Evolutionary conservation across 495 filamentous ascomycete species (phyloP), one percentile per base, ranked within the genome.

Genomic region (Penicillium coprophilum): DNA sequence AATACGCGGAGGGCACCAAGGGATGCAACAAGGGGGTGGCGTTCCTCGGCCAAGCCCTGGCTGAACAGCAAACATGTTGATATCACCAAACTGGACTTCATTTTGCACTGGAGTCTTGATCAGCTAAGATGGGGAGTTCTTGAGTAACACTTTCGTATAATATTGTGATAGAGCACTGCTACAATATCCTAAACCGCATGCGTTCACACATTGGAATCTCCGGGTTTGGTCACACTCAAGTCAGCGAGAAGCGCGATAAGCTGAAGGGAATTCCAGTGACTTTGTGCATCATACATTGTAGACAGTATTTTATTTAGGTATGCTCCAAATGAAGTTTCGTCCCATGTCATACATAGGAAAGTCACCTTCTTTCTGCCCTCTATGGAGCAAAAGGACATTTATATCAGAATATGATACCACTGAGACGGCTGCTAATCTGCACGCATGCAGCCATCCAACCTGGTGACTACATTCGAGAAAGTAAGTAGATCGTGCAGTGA

Each of bases 1-100:
- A 68, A 43, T 7, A 55, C 53, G 23, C 64, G 68, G 6, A 71
- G 59, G 41, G 57, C 48, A 1, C 65, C 63, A 15, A 66, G 46
- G 13, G 67, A 57, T 27, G 24, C 46, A 15, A 53, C 27, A 36
- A 11, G 28, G 27, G 36, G 49, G 12, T 27, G 23, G 28, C 24
- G 15, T 1, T 52, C 13, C 12, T 39, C 49, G 0, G 49, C 49
- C 9, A 38, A 41, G 21, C 21, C 17, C 11, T 51, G 49, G 21
- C 34, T 41, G 1, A 39, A 28, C 1, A 51, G 36, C 13, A 51
- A 27, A 38, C 0, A 38, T 2, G 17, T 8, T 5, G 34, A 9
- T 13, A 44, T 2, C 21, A 24, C 41, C 6, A 24, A 6, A 1
- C 8, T 13, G 20, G 21, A 24, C 41, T 44, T 24, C 41, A 44